A percentile compares a stretch with the other conserved stretches of the same genome.
These are phyloP conservation scores for Plasmodium cynomolgi DNA, from an alignment of 169 alveolate genomes.

Conservation along the genomic window DNA sequence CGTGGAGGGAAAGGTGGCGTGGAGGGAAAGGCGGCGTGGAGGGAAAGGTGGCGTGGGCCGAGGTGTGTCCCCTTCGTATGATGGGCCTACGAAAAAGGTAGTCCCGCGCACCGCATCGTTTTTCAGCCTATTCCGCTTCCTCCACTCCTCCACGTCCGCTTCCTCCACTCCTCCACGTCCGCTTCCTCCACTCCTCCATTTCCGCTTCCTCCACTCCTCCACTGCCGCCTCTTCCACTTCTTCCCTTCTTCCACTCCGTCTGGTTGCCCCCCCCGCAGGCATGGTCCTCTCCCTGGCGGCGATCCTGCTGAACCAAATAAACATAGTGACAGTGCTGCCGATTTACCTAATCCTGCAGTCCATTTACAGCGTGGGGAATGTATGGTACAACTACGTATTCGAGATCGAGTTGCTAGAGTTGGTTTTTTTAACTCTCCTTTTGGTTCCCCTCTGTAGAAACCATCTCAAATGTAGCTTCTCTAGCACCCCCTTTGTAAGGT, in stretches of 20 bases:
- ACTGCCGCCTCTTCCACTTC: background rate
- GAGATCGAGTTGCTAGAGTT: conserved; percentile 45
- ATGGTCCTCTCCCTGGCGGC: background rate
- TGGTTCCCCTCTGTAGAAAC: conserved; percentile 21
- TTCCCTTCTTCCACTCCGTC: background rate
- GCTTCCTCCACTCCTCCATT: background rate
- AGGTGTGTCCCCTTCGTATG: too few relatives aligned
- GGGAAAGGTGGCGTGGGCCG: too few relatives aligned
- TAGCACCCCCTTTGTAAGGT: conserved; percentile 2
- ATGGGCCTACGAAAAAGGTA: too few relatives aligned
- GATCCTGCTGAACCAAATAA: background rate
- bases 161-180: background rate
- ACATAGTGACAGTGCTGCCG: background rate
- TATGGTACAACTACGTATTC: conserved; percentile 36
- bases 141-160: too few relatives aligned
- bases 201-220: background rate
- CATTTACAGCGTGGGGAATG: conserved; percentile 49
- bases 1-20: too few relatives aligned
- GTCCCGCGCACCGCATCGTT: too few relatives aligned
- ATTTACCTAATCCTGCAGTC: conserved; percentile 25
- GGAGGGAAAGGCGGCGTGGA: too few relatives aligned
- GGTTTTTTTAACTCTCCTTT: conserved; percentile 4
- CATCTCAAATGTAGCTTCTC: conserved; percentile 10
- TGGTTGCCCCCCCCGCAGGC: conserved; percentile 3
- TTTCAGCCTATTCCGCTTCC: too few relatives aligned